phyloP scores from a whole-genome alignment of 208 protist species.

The Leishmania turanica region DNA sequence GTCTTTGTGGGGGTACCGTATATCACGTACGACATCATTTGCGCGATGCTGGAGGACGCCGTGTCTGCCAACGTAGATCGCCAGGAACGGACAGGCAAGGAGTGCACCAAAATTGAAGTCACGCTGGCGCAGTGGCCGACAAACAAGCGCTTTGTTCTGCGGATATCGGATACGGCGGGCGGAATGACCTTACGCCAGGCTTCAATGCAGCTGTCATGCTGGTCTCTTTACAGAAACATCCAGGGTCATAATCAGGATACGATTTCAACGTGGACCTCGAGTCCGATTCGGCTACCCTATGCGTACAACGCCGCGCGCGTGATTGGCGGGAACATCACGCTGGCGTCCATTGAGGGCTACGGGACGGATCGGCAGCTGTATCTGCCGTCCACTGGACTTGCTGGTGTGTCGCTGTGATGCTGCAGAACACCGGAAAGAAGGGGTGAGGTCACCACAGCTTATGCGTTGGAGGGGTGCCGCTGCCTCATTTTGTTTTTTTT shows the following conservation, averaged over 20 bases:
- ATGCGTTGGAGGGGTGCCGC: background rate
- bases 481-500: background rate
- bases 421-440: background rate
- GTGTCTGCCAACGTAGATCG: slow-evolving; percentile 56
- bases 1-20: slow-evolving; percentile 68
- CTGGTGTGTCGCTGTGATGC: slow-evolving; percentile 24
- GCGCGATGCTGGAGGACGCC: slow-evolving; percentile 69
- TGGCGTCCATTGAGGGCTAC: slow-evolving; percentile 74
- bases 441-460: background rate
- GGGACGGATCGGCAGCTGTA: slow-evolving; percentile 71
- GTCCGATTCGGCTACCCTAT: slow-evolving; percentile 67
- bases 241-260: slow-evolving; percentile 16
- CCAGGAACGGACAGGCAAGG: slow-evolving; percentile 52
- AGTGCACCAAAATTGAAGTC: slow-evolving; percentile 58
- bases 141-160: slow-evolving; percentile 53
- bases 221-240: slow-evolving; percentile 49
- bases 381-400: slow-evolving; percentile 49
- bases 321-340: slow-evolving; percentile 60
- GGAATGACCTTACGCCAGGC: slow-evolving; percentile 54
- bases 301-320: slow-evolving; percentile 50
- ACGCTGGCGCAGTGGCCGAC: slow-evolving; percentile 47
- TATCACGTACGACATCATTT: slow-evolving; percentile 73
- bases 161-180: slow-evolving; percentile 73
- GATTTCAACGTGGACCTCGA: slow-evolving; percentile 57
- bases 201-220: slow-evolving; percentile 45